Evolutionary conservation across 192 early-diverging fungal species (phyloP).

Genomic region (Coemansia sp.): DNA sequence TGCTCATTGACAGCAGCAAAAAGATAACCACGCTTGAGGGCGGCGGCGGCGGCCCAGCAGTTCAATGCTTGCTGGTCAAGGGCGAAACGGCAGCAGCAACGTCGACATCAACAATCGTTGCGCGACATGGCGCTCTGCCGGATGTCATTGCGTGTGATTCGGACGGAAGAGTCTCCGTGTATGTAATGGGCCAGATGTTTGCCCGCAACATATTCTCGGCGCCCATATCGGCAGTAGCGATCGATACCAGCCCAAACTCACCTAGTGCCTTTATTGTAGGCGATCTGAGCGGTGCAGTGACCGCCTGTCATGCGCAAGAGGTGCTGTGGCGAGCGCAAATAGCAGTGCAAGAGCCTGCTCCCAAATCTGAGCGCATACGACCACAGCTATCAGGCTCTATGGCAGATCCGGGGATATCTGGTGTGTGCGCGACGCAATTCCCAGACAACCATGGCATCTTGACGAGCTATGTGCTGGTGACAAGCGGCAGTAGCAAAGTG

Average conservation of each 20-base stretch:
- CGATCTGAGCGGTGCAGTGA: conserved; percentile 44
- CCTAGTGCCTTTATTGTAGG: conserved; percentile 40
- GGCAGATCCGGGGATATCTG: conserved; percentile 15
- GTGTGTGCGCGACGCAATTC: conserved; percentile 31
- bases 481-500: conserved; percentile 14
- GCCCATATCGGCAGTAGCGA: conserved; percentile 33
- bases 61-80: conserved; percentile 33
- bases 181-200: conserved; percentile 31
- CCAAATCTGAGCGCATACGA: not conserved
- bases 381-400: not conserved
- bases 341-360: not conserved
- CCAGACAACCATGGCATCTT: conserved; percentile 33
- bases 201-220: conserved; percentile 39
- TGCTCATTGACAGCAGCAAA: conserved; percentile 22
- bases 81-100: not conserved
- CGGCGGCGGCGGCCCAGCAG: conserved; percentile 23
- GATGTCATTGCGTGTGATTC: conserved; percentile 44
- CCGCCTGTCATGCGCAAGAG: conserved; percentile 34
- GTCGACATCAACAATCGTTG: not conserved
- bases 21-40: conserved; percentile 14
- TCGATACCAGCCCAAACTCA: conserved; percentile 35
- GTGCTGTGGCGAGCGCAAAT: conserved; percentile 38
- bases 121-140: conserved; percentile 6
- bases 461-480: conserved; percentile 45
- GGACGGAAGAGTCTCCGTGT: conserved; percentile 34